phyloP scores from a whole-genome alignment of 768 basidiomycete genomes.

The Solioccasus polychromus region DNA sequence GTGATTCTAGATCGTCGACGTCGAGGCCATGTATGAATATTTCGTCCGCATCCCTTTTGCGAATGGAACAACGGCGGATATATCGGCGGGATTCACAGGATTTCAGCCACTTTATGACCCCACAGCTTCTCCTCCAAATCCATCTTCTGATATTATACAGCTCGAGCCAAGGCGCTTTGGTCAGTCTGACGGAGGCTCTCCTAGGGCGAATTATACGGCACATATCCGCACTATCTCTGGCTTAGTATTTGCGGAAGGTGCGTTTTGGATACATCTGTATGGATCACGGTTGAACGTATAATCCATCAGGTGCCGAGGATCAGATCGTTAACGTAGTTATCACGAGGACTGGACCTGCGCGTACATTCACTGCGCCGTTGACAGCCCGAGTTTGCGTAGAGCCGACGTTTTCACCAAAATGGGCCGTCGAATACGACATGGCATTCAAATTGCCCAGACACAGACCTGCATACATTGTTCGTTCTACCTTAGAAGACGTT shows the following conservation, averaged over 20 bases:
- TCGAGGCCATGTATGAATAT: slow-evolving; percentile 12
- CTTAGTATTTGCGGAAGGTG: neutral
- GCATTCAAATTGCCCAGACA: neutral
- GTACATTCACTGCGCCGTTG: neutral
- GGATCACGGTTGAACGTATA: too few species aligned
- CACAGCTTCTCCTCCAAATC: neutral
- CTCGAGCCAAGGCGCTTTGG: neutral
- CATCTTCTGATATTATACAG: neutral
- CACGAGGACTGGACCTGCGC: slow-evolving; percentile 3
- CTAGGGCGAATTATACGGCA: neutral
- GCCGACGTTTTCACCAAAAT: neutral
- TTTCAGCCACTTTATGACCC: slow-evolving; percentile 2
- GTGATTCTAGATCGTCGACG: neutral
- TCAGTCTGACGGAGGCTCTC: too few species aligned
- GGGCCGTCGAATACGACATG: neutral
- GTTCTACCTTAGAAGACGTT: neutral
- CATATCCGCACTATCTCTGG: neutral
- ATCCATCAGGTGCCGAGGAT: neutral
- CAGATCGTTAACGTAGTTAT: neutral
- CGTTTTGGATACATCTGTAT: too few species aligned
- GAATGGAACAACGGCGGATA: slow-evolving; percentile 1
- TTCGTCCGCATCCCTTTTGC: slow-evolving; percentile 6
- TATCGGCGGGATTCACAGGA: slow-evolving; percentile 7
- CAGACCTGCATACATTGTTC: neutral
- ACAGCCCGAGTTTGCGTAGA: neutral